A percentile compares a stretch with the other conserved stretches of the same genome.
These are phyloP conservation scores for Trichaptum fuscoviolaceum DNA, from an alignment of 768 basidiomycete species.

Conservation along the genomic window DNA sequence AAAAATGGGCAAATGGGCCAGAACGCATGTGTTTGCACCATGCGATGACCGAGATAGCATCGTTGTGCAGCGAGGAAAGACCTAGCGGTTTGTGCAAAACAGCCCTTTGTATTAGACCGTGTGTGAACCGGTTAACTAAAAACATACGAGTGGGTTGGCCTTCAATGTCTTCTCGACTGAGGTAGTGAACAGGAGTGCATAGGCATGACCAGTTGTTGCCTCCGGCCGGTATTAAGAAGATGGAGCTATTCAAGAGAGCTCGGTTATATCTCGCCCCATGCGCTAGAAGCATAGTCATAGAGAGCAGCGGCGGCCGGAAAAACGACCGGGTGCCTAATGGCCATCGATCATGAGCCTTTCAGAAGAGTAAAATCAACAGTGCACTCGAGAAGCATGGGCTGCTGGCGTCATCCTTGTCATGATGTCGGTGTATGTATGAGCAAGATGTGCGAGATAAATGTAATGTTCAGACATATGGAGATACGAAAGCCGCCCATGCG, in stretches of 20 bases:
- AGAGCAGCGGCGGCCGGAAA: background rate
- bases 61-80: background rate
- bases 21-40: background rate
- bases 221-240: background rate
- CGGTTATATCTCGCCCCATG: background rate
- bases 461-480: background rate
- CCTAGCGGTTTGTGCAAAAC: background rate
- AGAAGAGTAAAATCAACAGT: background rate
- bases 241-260: background rate
- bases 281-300: background rate
- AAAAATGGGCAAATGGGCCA: background rate
- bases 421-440: background rate
- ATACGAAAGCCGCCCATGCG: background rate
- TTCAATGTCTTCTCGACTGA: background rate
- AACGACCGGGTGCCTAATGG: background rate
- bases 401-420: background rate
- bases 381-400: background rate
- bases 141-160: background rate
- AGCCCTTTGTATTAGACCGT: background rate
- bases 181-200: background rate
- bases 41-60: background rate
- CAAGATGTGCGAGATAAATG: background rate
- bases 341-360: background rate
- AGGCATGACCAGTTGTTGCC: background rate
- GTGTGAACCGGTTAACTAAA: background rate